Base-by-base conservation (phyloP, 352 stramenopile genomes). In the Phytopythium cucurbitacearum region DNA sequence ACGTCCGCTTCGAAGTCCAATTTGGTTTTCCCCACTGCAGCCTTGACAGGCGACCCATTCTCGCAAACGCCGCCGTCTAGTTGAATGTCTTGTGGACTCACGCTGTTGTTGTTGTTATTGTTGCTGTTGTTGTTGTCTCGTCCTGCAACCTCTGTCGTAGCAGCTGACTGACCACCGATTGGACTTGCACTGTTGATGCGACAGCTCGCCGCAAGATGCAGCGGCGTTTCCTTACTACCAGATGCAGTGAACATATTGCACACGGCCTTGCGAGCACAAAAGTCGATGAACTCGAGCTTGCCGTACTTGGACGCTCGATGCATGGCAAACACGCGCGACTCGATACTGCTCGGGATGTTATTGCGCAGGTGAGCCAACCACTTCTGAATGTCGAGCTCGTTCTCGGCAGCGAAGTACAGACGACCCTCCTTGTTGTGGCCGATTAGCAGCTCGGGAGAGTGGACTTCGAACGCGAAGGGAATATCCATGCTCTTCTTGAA, bases 331-430 rank as follows among this genome's bases (percentile, higher is more conserved):
- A 93, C 48, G 0, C 80, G 68, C n/a, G 75, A 80, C 48, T 89
- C 80, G 38, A 93, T 81, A 44, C 63, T 89, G 53, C 67, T 87
- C 3, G 80, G 79, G 28, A 87, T 82, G 32, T 64, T 85, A 47
- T 94, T 75, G 13, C 85, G 79, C 36, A 97, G 50, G 36, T 92
- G 73, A 0, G 85, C 80, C 9, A 97, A 69, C 91, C 92, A 98
- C 40, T 71, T 71, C 56, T 98, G 88, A 21, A 95, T 85, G 54
- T 97, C 85, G 38, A 95, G 57, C 40, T 97, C 89, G 37, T 61
- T 86, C 34, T 87, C 73, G 0, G 87, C 82, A 0, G 86, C 79
- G 45, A 97, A 97, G 53, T 94, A 94, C 7, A 97, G 58, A 4
- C 86, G 73, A 0, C 89, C 89, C 69, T 97, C 88, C 40, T 86